Evolutionary conservation across 495 filamentous ascomycete species (phyloP), one percentile per base, ranked within the genome.

Genomic region (Viridothelium virens): DNA sequence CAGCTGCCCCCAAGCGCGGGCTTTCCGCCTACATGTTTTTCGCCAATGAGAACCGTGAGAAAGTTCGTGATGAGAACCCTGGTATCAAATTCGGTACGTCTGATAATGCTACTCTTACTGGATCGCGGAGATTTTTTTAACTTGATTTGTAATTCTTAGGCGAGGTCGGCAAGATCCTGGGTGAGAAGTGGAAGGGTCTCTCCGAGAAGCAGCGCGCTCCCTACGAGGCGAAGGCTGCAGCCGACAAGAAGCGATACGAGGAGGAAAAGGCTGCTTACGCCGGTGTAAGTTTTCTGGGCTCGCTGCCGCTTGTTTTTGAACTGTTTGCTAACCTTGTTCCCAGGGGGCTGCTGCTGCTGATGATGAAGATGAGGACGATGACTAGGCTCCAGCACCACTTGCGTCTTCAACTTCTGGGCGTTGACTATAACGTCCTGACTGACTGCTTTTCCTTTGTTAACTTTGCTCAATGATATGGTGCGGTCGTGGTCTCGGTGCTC

Each of bases 1-100:
- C 94, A 79, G 97, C 97, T 77, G 92, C 92, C 61, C 94, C 94
- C 75, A 99, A 97, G 90, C 90, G 94, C 80, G 95, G 92, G 80
- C 90, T 99, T 61, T 99, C 94, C 31, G 94, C 95, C 63, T 99
- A 99, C 86, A 99, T 99, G 94, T 99, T 97, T 86, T 99, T 99
- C 77, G 94, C 94, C 84, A 97, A 97, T 73, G 95, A 97, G 77
- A 89, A 96, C 78, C 92, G 94, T 71, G 94, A 97, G 71, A 96
- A 94, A 77, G 94, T 99, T 71, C 90, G 93, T 74, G 90, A 95
- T 75, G 94, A 99, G 79, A 97, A 99, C 84, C 93, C 95, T 4
- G 93, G 93, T 66, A 96, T 99, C 80, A 87, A 86, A 66, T 99
- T 99, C 79, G 94, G 91, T 96, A 88, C 68, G 83, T 71, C 6